phyloP scores from a whole-genome alignment of 2,329 filamentous ascomycete species.

The Rosellinia necatrix region DNA sequence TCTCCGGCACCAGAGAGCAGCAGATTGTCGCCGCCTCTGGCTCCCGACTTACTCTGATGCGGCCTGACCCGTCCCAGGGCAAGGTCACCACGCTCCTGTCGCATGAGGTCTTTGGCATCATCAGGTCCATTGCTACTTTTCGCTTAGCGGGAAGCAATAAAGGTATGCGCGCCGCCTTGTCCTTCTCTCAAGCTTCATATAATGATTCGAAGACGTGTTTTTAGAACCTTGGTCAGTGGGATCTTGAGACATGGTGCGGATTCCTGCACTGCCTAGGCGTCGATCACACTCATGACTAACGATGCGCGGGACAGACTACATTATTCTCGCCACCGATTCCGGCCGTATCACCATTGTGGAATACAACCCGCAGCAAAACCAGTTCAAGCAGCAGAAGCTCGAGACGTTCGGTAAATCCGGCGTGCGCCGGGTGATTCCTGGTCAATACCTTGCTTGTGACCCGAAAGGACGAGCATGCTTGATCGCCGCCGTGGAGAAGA shows the following conservation, averaged over 20 bases:
- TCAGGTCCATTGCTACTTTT: slow-evolving; percentile 85
- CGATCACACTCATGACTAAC: slow-evolving; percentile 30
- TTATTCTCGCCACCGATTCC: slow-evolving; percentile 94
- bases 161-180: slow-evolving; percentile 69
- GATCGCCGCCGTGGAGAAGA: slow-evolving; percentile 95
- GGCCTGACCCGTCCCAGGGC: slow-evolving; percentile 82
- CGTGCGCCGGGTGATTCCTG: slow-evolving; percentile 87
- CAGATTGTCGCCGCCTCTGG: slow-evolving; percentile 94
- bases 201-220: slow-evolving; percentile 71
- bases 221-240: slow-evolving; percentile 46
- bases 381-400: slow-evolving; percentile 85
- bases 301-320: slow-evolving; percentile 70
- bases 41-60: slow-evolving; percentile 84
- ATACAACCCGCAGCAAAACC: slow-evolving; percentile 84
- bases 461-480: slow-evolving; percentile 95
- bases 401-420: slow-evolving; percentile 99
- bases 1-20: slow-evolving; percentile 94
- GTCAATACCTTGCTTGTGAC: slow-evolving; percentile 94
- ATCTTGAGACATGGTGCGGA: slow-evolving; percentile 36
- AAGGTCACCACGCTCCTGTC: slow-evolving; percentile 86
- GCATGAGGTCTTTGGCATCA: slow-evolving; percentile 95
- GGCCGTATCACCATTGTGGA: slow-evolving; percentile 93
- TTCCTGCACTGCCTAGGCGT: slow-evolving; percentile 23
- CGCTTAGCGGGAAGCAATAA: slow-evolving; percentile 91
- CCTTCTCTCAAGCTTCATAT: slow-evolving; percentile 60